These are phyloP conservation scores for Aspergillus udagawae DNA, from an alignment of 2,329 filamentous ascomycete species.

Conservation along the genomic window DNA sequence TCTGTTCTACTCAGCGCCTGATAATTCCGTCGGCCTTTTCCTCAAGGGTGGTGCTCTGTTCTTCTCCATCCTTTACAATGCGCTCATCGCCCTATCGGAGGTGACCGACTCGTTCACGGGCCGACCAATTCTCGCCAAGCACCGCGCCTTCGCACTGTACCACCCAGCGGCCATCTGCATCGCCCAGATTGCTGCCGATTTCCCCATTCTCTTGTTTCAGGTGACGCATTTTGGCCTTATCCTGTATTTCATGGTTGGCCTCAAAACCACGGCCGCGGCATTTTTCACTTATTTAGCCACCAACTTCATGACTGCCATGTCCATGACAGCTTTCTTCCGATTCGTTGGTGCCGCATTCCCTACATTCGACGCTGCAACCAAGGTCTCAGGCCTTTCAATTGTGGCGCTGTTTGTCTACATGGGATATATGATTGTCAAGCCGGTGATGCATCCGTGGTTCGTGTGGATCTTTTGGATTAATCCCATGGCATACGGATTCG, in stretches of 20 bases:
- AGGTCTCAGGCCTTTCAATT: conserved; percentile 43
- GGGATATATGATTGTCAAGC: conserved; percentile 45
- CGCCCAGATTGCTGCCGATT: conserved; percentile 47
- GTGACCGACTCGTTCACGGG: conserved; percentile 61
- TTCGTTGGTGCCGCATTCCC: conserved; percentile 53
- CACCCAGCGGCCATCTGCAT: conserved; percentile 49
- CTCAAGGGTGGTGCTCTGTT: conserved; percentile 62
- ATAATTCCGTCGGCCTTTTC: conserved; percentile 58
- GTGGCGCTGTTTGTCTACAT: conserved; percentile 36
- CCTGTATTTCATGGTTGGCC: conserved; percentile 61
- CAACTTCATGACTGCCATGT: conserved; percentile 50
- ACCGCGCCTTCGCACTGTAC: conserved; percentile 55
- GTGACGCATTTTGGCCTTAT: conserved; percentile 56
- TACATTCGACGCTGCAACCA: conserved; percentile 58
- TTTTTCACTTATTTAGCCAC: conserved; percentile 63
- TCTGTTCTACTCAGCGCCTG: conserved; percentile 62
- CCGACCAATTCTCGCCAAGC: conserved; percentile 57
- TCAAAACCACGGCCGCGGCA: conserved; percentile 47
- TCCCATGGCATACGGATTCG: conserved; percentile 37
- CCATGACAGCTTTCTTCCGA: conserved; percentile 58
- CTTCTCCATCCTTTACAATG: conserved; percentile 60
- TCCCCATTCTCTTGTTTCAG: conserved; percentile 57
- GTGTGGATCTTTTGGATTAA: conserved; percentile 44
- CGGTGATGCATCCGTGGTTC: conserved; percentile 52
- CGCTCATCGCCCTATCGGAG: conserved; percentile 61